phyloP scores from a whole-genome alignment of 371 early-diverging fungal genomes.

The Choanephora cucurbitarum region DNA sequence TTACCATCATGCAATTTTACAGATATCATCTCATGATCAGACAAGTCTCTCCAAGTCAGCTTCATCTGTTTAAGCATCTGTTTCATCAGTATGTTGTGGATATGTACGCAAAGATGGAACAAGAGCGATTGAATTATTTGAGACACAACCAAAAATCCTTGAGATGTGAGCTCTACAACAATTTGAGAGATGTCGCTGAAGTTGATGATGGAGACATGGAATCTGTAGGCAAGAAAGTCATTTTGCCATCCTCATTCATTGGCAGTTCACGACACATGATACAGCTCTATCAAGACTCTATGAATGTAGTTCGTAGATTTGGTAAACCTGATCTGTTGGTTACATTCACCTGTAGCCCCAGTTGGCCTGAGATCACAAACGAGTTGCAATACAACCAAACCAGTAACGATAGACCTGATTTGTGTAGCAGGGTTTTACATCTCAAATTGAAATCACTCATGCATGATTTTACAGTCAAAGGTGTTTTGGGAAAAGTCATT shows the following conservation, averaged over 20 bases:
- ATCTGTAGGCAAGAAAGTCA: slow-evolving; percentile 12
- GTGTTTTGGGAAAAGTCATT: slow-evolving; percentile 21
- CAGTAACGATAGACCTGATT: slow-evolving; percentile 18
- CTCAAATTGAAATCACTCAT: slow-evolving; percentile 22
- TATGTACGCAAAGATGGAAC: slow-evolving; percentile 9
- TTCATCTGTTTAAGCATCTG: not conserved
- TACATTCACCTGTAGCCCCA: slow-evolving; percentile 42
- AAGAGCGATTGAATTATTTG: not conserved
- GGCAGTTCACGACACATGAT: slow-evolving; percentile 28
- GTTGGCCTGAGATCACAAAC: slow-evolving; percentile 32
- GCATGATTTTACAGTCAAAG: slow-evolving; percentile 22
- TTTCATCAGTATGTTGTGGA: slow-evolving; percentile 13
- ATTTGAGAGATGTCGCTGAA: too few species aligned
- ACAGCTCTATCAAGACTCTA: slow-evolving; percentile 32
- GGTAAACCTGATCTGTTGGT: slow-evolving; percentile 44
- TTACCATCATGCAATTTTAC: not conserved
- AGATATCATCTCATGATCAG: not conserved
- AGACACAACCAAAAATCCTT: not conserved
- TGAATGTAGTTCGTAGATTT: slow-evolving; percentile 21
- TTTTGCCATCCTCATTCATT: slow-evolving; percentile 29
- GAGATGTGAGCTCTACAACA: not conserved
- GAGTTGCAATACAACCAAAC: slow-evolving; percentile 20
- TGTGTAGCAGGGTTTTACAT: slow-evolving; percentile 26
- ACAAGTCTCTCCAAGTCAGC: not conserved
- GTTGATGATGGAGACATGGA: slow-evolving; percentile 8